Percentiles rank a stretch among this genome's conserved stretches.
phyloP scores from a whole-genome alignment of 192 early-diverging fungal species.

The Linnemannia schmuckeri region DNA sequence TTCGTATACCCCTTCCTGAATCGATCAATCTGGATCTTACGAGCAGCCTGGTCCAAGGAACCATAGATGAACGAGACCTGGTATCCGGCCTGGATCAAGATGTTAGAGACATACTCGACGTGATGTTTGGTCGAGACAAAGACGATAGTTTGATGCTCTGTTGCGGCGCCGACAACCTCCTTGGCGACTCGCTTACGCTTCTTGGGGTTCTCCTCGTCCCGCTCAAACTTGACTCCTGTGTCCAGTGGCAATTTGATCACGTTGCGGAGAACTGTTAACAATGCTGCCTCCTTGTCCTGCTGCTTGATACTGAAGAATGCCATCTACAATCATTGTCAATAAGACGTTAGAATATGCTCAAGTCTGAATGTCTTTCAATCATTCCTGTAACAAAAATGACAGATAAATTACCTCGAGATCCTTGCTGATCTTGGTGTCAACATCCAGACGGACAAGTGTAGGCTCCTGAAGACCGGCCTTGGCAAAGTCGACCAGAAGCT shows the following conservation, averaged over 20 bases:
- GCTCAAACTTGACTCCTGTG: constrained; percentile 58
- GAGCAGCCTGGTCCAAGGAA: constrained; percentile 91
- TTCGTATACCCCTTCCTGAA: constrained; percentile 87
- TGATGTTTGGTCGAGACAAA: constrained; percentile 98
- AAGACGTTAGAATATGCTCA: background rate
- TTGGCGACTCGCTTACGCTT: constrained; percentile 58
- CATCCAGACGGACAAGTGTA: constrained; percentile 92
- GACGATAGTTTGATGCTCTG: constrained; percentile 86
- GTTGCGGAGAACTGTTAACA: constrained; percentile 86
- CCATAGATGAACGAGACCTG: constrained; percentile 93
- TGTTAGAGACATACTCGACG: constrained; percentile 91
- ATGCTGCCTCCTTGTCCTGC: constrained; percentile 90
- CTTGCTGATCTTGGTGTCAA: constrained; percentile 93
- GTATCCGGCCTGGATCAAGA: constrained; percentile 80
- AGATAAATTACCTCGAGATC: constrained; percentile 81
- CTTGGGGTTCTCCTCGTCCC: constrained; percentile 54
- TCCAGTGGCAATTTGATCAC: constrained; percentile 78
- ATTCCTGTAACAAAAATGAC: too few species aligned
- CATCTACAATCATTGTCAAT: constrained; percentile 62
- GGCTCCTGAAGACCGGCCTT: constrained; percentile 96
- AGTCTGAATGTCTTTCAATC: too few species aligned
- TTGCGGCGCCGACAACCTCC: constrained; percentile 22
- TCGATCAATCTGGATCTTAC: constrained; percentile 86
- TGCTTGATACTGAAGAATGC: constrained; percentile 90
- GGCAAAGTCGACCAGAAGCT: constrained; percentile 95